Evolutionary conservation across 106 monocot species (phyloP).

Genomic region (Narthecium ossifragum): DNA sequence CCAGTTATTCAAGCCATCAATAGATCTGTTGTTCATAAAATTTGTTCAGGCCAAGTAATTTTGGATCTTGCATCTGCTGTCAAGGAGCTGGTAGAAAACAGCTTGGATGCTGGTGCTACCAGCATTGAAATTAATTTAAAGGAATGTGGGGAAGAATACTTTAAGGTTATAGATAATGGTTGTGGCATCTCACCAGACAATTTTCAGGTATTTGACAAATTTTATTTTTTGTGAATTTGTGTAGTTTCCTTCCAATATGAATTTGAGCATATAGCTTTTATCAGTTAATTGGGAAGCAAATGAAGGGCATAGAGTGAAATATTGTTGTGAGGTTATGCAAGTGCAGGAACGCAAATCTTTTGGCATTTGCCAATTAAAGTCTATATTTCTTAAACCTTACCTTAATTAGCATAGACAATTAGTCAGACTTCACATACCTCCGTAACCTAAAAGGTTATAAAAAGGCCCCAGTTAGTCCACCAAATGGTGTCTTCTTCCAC

Average conservation of each 20-base stretch:
- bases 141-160: slow-evolving; percentile 68
- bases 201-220: slow-evolving; percentile 59
- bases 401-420: too few species aligned
- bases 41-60: slow-evolving; percentile 98
- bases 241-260: background rate
- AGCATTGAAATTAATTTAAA: slow-evolving; percentile 76
- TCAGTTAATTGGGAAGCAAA: too few species aligned
- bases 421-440: too few species aligned
- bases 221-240: background rate
- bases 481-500: too few species aligned
- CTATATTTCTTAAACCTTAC: too few species aligned
- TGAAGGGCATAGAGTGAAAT: too few species aligned
- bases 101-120: slow-evolving; percentile 88
- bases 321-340: too few species aligned
- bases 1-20: slow-evolving; percentile 66
- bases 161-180: slow-evolving; percentile 95
- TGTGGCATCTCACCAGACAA: slow-evolving; percentile 80
- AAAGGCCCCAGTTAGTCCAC: too few species aligned
- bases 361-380: too few species aligned
- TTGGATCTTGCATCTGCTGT: slow-evolving; percentile 92
- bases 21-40: slow-evolving; percentile 69
- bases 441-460: too few species aligned
- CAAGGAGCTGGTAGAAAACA: slow-evolving; percentile 95
- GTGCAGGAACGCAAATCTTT: too few species aligned
- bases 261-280: too few species aligned